Base-by-base conservation (phyloP, 352 stramenopile species). In the Phytophthora meadii region DNA sequence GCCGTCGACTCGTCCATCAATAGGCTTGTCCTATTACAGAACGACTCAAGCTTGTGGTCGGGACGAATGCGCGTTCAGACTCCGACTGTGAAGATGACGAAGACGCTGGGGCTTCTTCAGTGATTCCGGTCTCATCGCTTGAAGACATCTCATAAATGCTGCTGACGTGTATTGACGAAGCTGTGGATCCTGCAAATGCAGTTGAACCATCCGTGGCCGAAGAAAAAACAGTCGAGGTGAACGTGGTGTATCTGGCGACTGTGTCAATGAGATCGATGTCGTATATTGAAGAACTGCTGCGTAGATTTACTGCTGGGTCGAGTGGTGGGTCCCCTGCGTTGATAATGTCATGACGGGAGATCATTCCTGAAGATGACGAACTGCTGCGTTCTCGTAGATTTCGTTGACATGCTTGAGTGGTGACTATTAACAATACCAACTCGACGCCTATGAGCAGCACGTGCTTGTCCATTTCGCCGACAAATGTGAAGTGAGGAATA, bases 401-500 rank as follows among this genome's bases (percentile, higher is more conserved):
- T 10, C 37, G 48, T 37, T 17, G 11, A 11, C 58, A 19, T 60
- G 42, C 55, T 58, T 53, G 45, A 12, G n/a, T 27, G 8, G n/a
- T 40, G 27, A 58, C 36, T 58, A 30, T 4, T 4, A 54, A 19
- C 19, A 65, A 61, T 14, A 63, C 5, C 24, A 64, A 28, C 30
- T 14, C 40, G 5, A 68, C 34, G 22, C 50, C n/a, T 27, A 25
- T 17, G 28, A 34, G 45, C n/a, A 71, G 9, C 28, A 17, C 19
- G 44, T 41, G 47, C 37, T 63, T 71, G 51, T 44, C 34, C 54
- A 70, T 74, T 22, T 25, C 46, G 39, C n/a, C 30, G 55, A 15
- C 19, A 28, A 24, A 64, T 61, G 61, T 51, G 30, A 71, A 68
- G 36, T 71, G 55, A 68, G 60, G n/a, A 44, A 22, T 22, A 15